Conservation (phyloP, 345 rosid genomes). For the Boechera retrofracta region DNA sequence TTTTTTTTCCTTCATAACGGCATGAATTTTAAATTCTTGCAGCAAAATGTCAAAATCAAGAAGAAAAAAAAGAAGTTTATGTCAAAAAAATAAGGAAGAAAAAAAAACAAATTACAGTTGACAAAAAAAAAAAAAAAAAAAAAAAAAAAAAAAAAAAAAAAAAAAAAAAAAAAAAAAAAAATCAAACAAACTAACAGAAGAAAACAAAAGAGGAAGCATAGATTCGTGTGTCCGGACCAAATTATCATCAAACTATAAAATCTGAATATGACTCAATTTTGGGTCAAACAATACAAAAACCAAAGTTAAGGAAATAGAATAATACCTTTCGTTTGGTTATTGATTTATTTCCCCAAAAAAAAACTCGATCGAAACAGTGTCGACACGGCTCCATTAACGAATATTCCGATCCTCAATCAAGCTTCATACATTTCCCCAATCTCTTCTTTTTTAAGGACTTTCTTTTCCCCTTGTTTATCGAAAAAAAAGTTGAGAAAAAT, state of each 20-base stretch:
- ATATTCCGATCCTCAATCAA: constrained; percentile 1
- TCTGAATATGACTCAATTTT: neutral
- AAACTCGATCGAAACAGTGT: neutral
- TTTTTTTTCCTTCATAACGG: neutral
- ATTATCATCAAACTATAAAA: neutral
- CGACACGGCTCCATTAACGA: neutral
- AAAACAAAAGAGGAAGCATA: constrained; percentile 16
- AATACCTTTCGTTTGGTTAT: neutral
- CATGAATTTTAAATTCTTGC: neutral
- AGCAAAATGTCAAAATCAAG: neutral
- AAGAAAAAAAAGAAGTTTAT: neutral
- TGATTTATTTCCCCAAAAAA: neutral
- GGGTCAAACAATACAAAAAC: constrained; percentile 10
- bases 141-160: neutral
- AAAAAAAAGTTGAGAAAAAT: constrained; percentile 36
- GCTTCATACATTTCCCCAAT: neutral
- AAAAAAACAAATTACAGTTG: neutral
- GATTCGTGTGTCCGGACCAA: constrained; percentile 33
- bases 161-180: neutral
- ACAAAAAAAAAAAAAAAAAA: neutral
- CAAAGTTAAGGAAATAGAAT: neutral
- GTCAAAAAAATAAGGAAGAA: neutral
- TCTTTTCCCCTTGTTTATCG: neutral
- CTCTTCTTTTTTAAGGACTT: neutral
- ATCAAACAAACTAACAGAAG: neutral